These are phyloP conservation scores for Lasiodiplodia theobromae DNA, from an alignment of 2,329 filamentous ascomycete species.

Conservation along the genomic window DNA sequence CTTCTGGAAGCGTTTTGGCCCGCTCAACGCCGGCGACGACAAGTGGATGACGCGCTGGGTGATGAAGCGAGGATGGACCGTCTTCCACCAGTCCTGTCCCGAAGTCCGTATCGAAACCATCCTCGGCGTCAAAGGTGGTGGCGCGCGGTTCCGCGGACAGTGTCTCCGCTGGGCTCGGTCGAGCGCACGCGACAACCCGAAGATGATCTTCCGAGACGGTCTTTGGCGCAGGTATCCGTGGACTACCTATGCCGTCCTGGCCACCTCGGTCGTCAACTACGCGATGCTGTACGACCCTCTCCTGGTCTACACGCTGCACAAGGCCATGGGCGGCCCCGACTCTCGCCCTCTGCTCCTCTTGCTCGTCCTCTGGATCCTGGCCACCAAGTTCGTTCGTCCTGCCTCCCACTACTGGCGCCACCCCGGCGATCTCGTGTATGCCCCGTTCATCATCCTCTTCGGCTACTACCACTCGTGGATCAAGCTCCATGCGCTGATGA, in stretches of 20 bases:
- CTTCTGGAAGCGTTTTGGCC: slow-evolving; percentile 31
- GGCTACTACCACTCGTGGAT: slow-evolving; percentile 65
- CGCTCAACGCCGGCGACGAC: slow-evolving; percentile 42
- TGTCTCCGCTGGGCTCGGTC: slow-evolving; percentile 38
- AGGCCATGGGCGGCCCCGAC: slow-evolving; percentile 31
- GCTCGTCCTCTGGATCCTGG: slow-evolving; percentile 57
- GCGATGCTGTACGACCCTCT: slow-evolving; percentile 60
- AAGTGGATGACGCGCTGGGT: slow-evolving; percentile 61
- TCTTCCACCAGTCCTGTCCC: slow-evolving; percentile 60
- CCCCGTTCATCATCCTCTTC: slow-evolving; percentile 61
- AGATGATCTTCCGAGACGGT: slow-evolving; percentile 41
- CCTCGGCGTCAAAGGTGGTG: slow-evolving; percentile 40
- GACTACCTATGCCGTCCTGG: slow-evolving; percentile 64
- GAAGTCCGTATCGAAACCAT: slow-evolving; percentile 60
- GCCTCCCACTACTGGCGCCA: slow-evolving; percentile 59
- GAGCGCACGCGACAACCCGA: slow-evolving; percentile 32
- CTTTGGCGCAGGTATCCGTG: slow-evolving; percentile 58
- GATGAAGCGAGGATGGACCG: slow-evolving; percentile 54
- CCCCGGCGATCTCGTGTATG: slow-evolving; percentile 59
- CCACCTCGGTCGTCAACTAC: slow-evolving; percentile 63
- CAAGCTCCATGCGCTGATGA: slow-evolving; percentile 64
- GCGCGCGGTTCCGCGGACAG: slow-evolving; percentile 36
- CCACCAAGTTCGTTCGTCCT: slow-evolving; percentile 66
- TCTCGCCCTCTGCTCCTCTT: slow-evolving; percentile 33
- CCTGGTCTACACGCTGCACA: slow-evolving; percentile 47